Evolutionary conservation across 1,139 yeast species (phyloP).

Genomic region (Yamadazyma triangularis): DNA sequence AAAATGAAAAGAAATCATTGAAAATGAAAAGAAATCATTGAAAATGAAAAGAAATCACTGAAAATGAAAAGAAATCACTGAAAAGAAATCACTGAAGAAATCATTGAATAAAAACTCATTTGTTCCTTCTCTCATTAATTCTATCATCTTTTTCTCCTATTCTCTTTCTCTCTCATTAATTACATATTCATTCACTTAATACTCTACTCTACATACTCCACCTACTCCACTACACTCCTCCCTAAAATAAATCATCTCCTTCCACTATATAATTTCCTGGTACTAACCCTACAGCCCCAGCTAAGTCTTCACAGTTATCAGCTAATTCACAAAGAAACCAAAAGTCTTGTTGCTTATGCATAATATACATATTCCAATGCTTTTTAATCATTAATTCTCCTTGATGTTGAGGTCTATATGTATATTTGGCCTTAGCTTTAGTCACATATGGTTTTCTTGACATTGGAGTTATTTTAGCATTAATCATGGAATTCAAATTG

Average conservation of each 20-base stretch:
- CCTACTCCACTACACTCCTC: no score
- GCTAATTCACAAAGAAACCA: slow-evolving; percentile 86
- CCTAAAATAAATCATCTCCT: slow-evolving; percentile 21
- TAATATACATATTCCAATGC: slow-evolving; percentile 66
- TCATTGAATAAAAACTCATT: no score
- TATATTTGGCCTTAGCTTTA: slow-evolving; percentile 66
- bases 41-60: no score
- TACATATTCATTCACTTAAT: no score
- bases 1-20: no score
- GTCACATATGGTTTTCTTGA: slow-evolving; percentile 50
- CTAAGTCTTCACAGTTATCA: slow-evolving; percentile 41
- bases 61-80: no score
- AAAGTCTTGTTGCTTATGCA: slow-evolving; percentile 78
- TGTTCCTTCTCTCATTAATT: no score
- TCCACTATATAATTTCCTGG: slow-evolving; percentile 69
- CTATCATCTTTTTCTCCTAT: no score
- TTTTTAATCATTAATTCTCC: slow-evolving; percentile 74
- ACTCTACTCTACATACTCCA: no score
- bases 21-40: no score
- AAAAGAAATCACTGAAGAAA: no score
- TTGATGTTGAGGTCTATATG: slow-evolving; percentile 71
- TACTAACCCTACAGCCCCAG: slow-evolving; percentile 62
- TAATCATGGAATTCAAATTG: slow-evolving; percentile 26
- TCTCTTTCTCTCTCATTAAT: no score
- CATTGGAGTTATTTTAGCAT: slow-evolving; percentile 28